A percentile compares a stretch with the other conserved stretches of the same genome.
Conservation (phyloP, 257 asterid genomes). For the Paraleonurus japonicus region DNA sequence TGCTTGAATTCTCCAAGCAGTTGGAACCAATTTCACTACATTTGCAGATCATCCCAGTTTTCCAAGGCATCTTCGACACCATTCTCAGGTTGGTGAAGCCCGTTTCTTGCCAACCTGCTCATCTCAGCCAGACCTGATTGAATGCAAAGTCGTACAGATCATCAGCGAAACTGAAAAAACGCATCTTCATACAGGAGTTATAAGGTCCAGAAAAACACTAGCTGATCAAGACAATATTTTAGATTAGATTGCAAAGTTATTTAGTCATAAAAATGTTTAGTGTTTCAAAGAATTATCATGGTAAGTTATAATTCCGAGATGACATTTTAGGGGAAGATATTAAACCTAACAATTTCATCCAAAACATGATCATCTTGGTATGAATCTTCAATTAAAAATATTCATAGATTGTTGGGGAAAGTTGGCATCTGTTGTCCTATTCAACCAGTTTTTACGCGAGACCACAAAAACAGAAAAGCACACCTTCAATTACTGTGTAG, state of each 20-base stretch:
- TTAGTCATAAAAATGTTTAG: neutral
- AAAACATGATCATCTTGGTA: neutral
- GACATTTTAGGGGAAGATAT: neutral
- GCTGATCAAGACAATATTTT: neutral
- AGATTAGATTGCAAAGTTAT: neutral
- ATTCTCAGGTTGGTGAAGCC: conserved; percentile 35
- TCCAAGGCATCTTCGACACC: conserved; percentile 34
- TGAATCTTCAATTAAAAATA: neutral
- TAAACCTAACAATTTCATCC: neutral
- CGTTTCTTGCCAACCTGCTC: conserved; percentile 49
- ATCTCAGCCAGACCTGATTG: conserved; percentile 59
- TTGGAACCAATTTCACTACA: conserved; percentile 8
- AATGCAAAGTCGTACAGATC: conserved; percentile 19
- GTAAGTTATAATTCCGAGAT: neutral
- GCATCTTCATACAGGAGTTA: neutral
- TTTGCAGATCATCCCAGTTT: conserved; percentile 38
- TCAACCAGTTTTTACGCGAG: neutral
- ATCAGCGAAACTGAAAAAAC: conserved; percentile 18
- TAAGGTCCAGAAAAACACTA: neutral
- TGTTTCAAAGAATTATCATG: neutral
- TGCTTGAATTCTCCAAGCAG: neutral
- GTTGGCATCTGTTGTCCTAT: neutral
- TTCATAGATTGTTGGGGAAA: neutral
- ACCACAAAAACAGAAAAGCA: conserved; percentile 2
- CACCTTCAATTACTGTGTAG: conserved; percentile 66